phyloP scores from a whole-genome alignment of 805 yeast species.

The Nakazawaea wyomingensis region DNA sequence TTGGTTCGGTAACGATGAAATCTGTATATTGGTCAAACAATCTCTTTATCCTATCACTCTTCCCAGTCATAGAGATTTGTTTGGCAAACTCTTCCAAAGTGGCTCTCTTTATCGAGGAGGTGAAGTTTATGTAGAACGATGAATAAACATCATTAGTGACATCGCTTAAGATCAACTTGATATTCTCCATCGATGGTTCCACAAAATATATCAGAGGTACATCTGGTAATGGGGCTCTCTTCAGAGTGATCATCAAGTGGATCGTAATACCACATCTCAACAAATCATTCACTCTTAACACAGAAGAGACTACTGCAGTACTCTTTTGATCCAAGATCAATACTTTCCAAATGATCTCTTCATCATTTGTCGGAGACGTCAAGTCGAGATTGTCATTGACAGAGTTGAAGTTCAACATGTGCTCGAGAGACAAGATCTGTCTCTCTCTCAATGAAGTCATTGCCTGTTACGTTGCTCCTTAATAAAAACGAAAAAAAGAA shows the following conservation, averaged over 20 bases:
- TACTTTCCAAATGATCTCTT: constrained; percentile 86
- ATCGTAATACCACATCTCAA: constrained; percentile 88
- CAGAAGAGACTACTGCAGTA: constrained; percentile 82
- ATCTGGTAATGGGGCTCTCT: constrained; percentile 82
- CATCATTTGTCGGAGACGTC: constrained; percentile 50
- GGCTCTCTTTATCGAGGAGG: constrained; percentile 71
- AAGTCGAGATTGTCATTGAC: constrained; percentile 47
- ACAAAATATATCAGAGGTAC: constrained; percentile 93
- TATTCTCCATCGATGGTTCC: constrained; percentile 77
- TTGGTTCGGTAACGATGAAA: constrained; percentile 89
- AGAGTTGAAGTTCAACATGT: constrained; percentile 79
- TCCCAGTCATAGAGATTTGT: constrained; percentile 67
- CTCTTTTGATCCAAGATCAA: constrained; percentile 76
- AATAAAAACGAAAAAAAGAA: background rate
- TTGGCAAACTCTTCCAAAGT: constrained; percentile 86
- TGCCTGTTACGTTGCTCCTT: background rate
- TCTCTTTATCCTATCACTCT: constrained; percentile 70
- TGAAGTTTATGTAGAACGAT: constrained; percentile 77
- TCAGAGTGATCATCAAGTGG: constrained; percentile 68
- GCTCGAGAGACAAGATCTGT: constrained; percentile 54
- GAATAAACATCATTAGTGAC: constrained; percentile 72
- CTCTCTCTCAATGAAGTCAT: constrained; percentile 30
- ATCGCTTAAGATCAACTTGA: constrained; percentile 66
- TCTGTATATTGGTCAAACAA: constrained; percentile 93
- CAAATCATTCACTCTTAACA: constrained; percentile 87